Evolutionary conservation across 2,329 filamentous ascomycete genomes (phyloP).

Genomic region (Monilinia fructicola): DNA sequence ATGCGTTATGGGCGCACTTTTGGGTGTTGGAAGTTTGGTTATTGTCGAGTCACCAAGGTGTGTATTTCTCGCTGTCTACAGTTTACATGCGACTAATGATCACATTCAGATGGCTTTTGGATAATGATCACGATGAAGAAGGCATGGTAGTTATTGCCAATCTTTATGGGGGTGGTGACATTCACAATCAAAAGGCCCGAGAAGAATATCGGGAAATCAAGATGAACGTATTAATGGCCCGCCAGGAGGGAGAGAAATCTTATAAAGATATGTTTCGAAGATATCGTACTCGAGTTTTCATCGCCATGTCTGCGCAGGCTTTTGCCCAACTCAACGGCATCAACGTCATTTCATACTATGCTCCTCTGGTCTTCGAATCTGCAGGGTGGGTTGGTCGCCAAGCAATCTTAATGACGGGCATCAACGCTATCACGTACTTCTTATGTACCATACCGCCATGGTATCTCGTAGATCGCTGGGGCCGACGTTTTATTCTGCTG

Average conservation of each 20-base stretch:
- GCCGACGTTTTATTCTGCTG: conserved; percentile 82
- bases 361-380: conserved; percentile 92
- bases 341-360: conserved; percentile 99
- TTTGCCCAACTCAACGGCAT: conserved; percentile 97
- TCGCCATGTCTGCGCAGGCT: conserved; percentile 97
- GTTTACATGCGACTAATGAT: conserved; percentile 24
- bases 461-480: conserved; percentile 94
- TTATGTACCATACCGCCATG: conserved; percentile 91
- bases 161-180: conserved; percentile 91
- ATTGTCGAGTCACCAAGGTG: conserved; percentile 96
- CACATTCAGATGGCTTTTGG: conserved; percentile 82
- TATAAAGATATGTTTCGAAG: conserved; percentile 94
- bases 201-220: conserved; percentile 99
- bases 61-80: conserved; percentile 15
- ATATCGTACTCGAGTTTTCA: conserved; percentile 90
- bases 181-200: conserved; percentile 86
- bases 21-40: conserved; percentile 81
- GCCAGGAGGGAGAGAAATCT: conserved; percentile 90
- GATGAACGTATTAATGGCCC: conserved; percentile 90
- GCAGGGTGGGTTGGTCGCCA: conserved; percentile 92
- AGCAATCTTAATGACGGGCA: conserved; percentile 94
- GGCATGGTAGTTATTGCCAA: conserved; percentile 98
- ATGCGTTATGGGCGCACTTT: conserved; percentile 85
- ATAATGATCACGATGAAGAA: conserved; percentile 97
- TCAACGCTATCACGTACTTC: conserved; percentile 90